Conservation (phyloP, 2,329 filamentous ascomycete genomes). For the Colletotrichum sp. region DNA sequence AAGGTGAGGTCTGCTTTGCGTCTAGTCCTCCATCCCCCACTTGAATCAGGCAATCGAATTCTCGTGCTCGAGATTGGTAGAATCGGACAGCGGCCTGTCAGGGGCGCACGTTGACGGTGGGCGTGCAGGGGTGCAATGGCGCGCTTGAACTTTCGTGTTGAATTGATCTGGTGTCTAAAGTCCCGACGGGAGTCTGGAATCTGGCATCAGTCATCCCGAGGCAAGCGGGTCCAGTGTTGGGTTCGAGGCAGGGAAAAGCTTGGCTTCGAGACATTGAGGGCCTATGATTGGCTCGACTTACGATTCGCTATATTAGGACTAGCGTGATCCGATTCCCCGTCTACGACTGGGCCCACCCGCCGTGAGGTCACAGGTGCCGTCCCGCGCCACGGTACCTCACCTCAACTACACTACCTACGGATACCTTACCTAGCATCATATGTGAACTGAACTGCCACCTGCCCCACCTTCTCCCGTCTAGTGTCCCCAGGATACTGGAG, state of each 20-base stretch:
- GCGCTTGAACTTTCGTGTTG: not conserved
- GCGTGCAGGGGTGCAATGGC: not conserved
- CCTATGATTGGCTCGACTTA: conserved; percentile 1
- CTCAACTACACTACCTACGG: too few species aligned
- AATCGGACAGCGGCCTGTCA: not conserved
- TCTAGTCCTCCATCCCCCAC: not conserved
- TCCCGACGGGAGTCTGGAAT: not conserved
- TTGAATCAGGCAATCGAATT: conserved; percentile 12
- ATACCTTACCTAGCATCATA: not conserved
- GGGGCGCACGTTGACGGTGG: not conserved
- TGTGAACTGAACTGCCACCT: not conserved
- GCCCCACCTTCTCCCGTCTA: not conserved
- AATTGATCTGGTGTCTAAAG: not conserved
- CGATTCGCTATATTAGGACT: not conserved
- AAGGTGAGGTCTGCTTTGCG: not conserved
- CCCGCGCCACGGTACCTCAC: not conserved
- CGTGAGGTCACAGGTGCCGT: not conserved
- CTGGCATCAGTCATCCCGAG: not conserved
- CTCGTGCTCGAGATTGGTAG: not conserved
- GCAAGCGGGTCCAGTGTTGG: not conserved
- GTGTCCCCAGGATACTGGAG: not conserved
- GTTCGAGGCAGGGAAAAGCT: not conserved
- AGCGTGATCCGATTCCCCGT: not conserved
- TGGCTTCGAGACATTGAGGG: not conserved
- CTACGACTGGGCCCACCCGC: not conserved